Conservation (phyloP, 169 alveolate species). For the Perkinsus marinus region DNA sequence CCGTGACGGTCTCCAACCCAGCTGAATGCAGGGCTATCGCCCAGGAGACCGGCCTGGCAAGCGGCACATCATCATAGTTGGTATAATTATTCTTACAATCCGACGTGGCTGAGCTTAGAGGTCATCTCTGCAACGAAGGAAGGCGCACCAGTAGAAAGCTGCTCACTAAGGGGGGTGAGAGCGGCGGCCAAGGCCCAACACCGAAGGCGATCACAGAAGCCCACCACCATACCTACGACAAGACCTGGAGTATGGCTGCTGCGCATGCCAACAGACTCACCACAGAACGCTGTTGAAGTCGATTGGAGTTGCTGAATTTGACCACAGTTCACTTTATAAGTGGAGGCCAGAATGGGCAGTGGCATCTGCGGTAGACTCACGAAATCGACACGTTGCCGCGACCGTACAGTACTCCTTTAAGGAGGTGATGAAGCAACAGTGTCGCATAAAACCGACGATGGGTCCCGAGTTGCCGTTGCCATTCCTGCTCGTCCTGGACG, state of each 20-base stretch:
- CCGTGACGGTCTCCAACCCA: background rate
- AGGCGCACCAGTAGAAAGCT: background rate
- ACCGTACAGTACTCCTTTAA: background rate
- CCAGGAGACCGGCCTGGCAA: background rate
- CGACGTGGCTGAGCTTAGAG: background rate
- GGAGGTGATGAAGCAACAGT: background rate
- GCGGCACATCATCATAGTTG: background rate
- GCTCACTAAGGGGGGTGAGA: background rate
- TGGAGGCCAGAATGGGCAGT: background rate
- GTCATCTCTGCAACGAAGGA: background rate
- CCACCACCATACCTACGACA: background rate
- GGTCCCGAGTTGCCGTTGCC: background rate
- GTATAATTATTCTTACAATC: background rate
- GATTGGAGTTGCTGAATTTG: background rate
- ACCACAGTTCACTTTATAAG: background rate
- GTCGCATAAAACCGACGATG: background rate
- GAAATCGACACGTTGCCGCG: background rate
- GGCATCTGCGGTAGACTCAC: background rate
- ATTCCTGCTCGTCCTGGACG: background rate
- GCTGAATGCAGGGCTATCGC: background rate
- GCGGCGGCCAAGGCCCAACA: constrained; percentile 1
- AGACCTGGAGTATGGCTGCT: background rate
- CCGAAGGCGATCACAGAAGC: constrained; percentile 7
- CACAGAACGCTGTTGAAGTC: background rate
- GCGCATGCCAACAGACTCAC: background rate